These are phyloP conservation scores for Colletotrichum cuscutae DNA, from an alignment of 2,329 filamentous ascomycete species.

Conservation along the genomic window DNA sequence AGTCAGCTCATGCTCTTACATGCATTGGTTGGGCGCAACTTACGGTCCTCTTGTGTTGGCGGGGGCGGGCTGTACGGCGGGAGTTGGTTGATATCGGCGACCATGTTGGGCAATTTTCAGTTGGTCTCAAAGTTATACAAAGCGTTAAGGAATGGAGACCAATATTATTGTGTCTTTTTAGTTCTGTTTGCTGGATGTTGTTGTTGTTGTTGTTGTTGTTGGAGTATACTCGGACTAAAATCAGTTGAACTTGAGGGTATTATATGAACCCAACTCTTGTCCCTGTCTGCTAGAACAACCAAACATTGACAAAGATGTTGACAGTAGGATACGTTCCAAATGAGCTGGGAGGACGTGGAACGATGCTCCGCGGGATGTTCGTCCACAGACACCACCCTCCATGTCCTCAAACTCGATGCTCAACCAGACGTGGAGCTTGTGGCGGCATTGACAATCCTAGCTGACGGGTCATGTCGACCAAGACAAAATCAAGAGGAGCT, in stretches of 20 bases:
- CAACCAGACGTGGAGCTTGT: slow-evolving; percentile 2
- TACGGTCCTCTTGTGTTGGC: slow-evolving; percentile 22
- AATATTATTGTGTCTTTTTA: neutral
- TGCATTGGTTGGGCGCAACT: neutral
- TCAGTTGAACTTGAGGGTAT: neutral
- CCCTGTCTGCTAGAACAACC: neutral
- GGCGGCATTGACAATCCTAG: neutral
- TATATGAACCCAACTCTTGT: neutral
- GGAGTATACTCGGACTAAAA: neutral
- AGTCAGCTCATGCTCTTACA: neutral
- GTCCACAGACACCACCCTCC: slow-evolving; percentile 7
- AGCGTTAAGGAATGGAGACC: too few relatives aligned
- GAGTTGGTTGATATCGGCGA: slow-evolving; percentile 20
- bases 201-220: neutral
- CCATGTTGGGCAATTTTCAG: neutral
- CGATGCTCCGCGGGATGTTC: slow-evolving; percentile 17
- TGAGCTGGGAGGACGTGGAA: neutral
- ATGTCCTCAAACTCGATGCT: neutral
- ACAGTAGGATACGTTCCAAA: neutral
- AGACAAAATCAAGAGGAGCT: neutral
- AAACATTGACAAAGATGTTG: neutral
- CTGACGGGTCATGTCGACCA: neutral
- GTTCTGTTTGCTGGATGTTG: neutral
- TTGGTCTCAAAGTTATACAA: neutral
- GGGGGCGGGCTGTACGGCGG: slow-evolving; percentile 21